Percentiles rank a stretch among this genome's conserved stretches.
Conservation (phyloP, 108 stramenopile genomes). For the Skeletonema menzelii region DNA sequence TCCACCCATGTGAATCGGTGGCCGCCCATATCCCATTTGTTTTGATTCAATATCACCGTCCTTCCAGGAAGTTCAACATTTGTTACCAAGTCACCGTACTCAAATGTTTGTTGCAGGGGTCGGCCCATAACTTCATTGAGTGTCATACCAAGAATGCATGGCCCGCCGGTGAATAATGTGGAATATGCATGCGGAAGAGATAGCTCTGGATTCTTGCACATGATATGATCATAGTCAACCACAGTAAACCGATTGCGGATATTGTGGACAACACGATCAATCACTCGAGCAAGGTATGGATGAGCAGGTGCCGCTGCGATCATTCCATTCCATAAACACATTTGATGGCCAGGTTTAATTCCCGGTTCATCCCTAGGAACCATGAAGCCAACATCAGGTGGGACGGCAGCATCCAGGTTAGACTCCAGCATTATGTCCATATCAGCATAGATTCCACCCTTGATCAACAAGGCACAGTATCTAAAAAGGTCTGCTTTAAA, state of each 20-base stretch:
- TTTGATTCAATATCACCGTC: constrained; percentile 74
- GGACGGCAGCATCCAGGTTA: constrained; percentile 74
- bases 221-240: constrained; percentile 71
- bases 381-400: constrained; percentile 79
- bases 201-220: constrained; percentile 68
- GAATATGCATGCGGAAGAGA: constrained; percentile 74
- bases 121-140: constrained; percentile 79
- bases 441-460: constrained; percentile 85
- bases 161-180: constrained; percentile 80
- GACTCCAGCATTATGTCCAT: constrained; percentile 85
- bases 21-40: constrained; percentile 89
- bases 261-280: constrained; percentile 87
- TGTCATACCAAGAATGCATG: constrained; percentile 75
- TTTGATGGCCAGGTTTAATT: constrained; percentile 49
- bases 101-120: constrained; percentile 69
- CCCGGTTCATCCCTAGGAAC: constrained; percentile 79
- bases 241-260: constrained; percentile 78
- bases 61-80: constrained; percentile 75
- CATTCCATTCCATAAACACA: constrained; percentile 91
- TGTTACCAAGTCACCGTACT: constrained; percentile 37
- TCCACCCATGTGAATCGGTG: constrained; percentile 86
- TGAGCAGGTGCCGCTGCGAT: constrained; percentile 84
- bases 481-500: constrained; percentile 85
- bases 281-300: constrained; percentile 76
- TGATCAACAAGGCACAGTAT: constrained; percentile 80